These are phyloP conservation scores for Leccinum fibrillosum DNA, from an alignment of 768 basidiomycete genomes.

Conservation along the genomic window DNA sequence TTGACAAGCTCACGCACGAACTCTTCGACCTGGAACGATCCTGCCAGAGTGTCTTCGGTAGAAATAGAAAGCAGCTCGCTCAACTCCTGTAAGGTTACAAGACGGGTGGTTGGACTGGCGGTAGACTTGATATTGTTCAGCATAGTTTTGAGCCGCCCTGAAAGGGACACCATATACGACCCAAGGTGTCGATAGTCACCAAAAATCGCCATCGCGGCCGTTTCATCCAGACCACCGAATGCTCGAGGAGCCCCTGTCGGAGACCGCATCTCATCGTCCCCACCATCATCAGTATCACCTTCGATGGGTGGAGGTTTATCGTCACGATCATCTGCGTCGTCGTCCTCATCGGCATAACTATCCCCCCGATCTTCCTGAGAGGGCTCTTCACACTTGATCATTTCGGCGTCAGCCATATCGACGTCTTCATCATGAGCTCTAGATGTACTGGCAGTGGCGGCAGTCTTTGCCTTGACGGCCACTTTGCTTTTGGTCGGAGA, in stretches of 20 bases:
- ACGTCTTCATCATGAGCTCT: slow-evolving; percentile 67
- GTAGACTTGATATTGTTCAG: slow-evolving; percentile 83
- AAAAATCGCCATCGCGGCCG: slow-evolving; percentile 75
- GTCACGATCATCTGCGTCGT: slow-evolving; percentile 46
- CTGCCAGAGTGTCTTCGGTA: slow-evolving; percentile 94
- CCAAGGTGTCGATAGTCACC: slow-evolving; percentile 87
- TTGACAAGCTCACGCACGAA: slow-evolving; percentile 91
- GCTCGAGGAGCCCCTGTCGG: slow-evolving; percentile 35
- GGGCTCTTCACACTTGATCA: slow-evolving; percentile 43
- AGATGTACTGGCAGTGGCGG: slow-evolving; percentile 62
- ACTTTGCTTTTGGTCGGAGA: slow-evolving; percentile 58
- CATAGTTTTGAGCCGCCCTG: slow-evolving; percentile 85
- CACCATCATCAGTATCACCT: slow-evolving; percentile 45
- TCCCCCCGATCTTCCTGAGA: slow-evolving; percentile 47
- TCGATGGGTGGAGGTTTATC: slow-evolving; percentile 45
- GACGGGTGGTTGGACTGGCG: slow-evolving; percentile 80
- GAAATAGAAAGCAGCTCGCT: slow-evolving; percentile 94
- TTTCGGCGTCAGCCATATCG: slow-evolving; percentile 69
- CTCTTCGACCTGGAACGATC: slow-evolving; percentile 91
- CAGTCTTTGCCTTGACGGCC: slow-evolving; percentile 52
- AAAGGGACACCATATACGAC: slow-evolving; percentile 90
- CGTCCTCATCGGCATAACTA: slow-evolving; percentile 39
- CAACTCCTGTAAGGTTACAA: slow-evolving; percentile 89
- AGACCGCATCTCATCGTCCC: slow-evolving; percentile 36
- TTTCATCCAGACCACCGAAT: slow-evolving; percentile 60